Percentiles rank a stretch among this genome's conserved stretches.
phyloP scores from a whole-genome alignment of 176 grass and related monocot species.

The Cenchrus fungigraminus region DNA sequence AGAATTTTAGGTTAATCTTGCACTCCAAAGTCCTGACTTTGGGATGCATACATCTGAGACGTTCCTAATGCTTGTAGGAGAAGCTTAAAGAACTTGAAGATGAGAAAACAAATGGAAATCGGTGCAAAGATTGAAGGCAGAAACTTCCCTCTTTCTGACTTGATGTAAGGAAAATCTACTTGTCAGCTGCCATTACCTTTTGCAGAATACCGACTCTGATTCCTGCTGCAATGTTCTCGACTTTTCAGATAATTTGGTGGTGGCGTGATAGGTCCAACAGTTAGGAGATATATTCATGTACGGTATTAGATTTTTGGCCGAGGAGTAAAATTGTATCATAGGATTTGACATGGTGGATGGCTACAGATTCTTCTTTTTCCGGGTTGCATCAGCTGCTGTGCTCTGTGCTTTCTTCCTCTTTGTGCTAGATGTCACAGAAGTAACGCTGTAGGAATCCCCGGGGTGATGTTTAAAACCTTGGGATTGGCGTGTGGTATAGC shows the following conservation, averaged over 20 bases:
- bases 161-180: slow-evolving; percentile 53
- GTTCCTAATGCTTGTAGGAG: slow-evolving; percentile 46
- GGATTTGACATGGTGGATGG: slow-evolving; percentile 50
- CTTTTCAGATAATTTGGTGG: slow-evolving; percentile 58
- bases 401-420: slow-evolving; percentile 15
- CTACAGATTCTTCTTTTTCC: slow-evolving; percentile 52
- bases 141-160: slow-evolving; percentile 51
- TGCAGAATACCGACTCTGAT: slow-evolving; percentile 10
- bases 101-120: slow-evolving; percentile 57
- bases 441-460: slow-evolving; percentile 23
- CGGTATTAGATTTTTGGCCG: slow-evolving; percentile 56
- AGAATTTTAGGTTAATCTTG: slow-evolving; percentile 20
- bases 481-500: slow-evolving; percentile 47
- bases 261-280: slow-evolving; percentile 38
- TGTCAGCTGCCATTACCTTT: slow-evolving; percentile 9
- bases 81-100: slow-evolving; percentile 64
- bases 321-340: slow-evolving; percentile 61
- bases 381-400: slow-evolving; percentile 18
- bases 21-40: not conserved
- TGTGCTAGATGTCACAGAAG: slow-evolving; percentile 37
- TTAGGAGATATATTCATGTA: slow-evolving; percentile 41
- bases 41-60: not conserved
- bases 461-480: slow-evolving; percentile 49
- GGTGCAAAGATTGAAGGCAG: slow-evolving; percentile 39
- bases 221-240: not conserved